Evolutionary conservation across 805 yeast species (phyloP).

Genomic region (Saccharomycopsis sp.): DNA sequence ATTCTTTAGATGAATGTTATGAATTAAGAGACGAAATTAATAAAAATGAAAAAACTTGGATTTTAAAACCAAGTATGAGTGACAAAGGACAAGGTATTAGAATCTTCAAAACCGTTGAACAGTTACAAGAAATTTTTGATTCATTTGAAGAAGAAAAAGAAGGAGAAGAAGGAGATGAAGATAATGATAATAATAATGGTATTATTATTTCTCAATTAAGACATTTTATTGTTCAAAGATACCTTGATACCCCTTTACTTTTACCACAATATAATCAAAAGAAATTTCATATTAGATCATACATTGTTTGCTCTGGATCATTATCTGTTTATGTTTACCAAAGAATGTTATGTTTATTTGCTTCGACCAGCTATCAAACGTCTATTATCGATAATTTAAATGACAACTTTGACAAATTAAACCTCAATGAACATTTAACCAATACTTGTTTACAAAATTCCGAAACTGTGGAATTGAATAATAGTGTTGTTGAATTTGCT

Average conservation of each 20-base stretch:
- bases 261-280: constrained; percentile 46
- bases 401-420: constrained; percentile 25
- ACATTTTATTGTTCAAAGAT: constrained; percentile 85
- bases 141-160: constrained; percentile 70
- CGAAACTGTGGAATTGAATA: constrained; percentile 28
- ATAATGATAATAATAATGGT: constrained; percentile 38
- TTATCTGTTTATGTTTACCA: constrained; percentile 70
- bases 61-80: constrained; percentile 92
- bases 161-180: constrained; percentile 42
- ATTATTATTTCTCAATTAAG: constrained; percentile 79
- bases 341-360: constrained; percentile 74
- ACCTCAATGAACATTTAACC: constrained; percentile 73
- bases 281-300: constrained; percentile 85
- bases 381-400: constrained; percentile 24
- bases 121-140: constrained; percentile 74
- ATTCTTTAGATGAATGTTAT: constrained; percentile 83
- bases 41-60: constrained; percentile 51
- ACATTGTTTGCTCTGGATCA: constrained; percentile 67
- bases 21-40: constrained; percentile 77
- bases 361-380: constrained; percentile 38
- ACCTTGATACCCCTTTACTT: constrained; percentile 58
- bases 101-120: constrained; percentile 65
- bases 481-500: constrained; percentile 57
- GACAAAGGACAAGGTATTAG: constrained; percentile 96
- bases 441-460: constrained; percentile 80